Evolutionary conservation across 306 rosid species (phyloP), one percentile per base, ranked within the genome.

Genomic region (Leucaena leucocephala): DNA sequence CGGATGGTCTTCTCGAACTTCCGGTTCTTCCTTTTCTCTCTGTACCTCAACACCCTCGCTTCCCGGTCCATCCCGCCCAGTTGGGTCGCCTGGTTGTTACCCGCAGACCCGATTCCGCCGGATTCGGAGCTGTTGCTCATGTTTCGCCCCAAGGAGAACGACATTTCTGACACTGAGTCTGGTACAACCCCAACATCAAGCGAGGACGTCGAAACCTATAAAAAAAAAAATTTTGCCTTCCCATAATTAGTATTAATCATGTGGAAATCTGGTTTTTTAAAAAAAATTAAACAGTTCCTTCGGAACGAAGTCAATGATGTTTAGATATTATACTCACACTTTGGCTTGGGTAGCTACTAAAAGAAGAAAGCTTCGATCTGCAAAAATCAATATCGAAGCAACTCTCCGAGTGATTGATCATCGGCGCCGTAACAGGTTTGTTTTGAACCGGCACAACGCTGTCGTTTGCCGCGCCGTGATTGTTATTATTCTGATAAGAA

Each of bases 121-220:
- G 89, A 71, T 43, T 90, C 89, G n/a, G 81, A 16, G 16, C 82
- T 78, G 68, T 22, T 74, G 9, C 61, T 78, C 14, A 67, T 67
- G 72, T 42, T 68, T 44, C 52, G 17, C 61, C 88, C 81, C 42
- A 84, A 78, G 0, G 89, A 45, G 63, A 72, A 82, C 0, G 95
- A 87, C 40, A 80, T 85, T 0, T 88, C 92, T 40, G 89, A 80
- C 71, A 78, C 34, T 21, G 90, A 84, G 35, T 90, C 95, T 9
- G 92, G 92, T 21, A 90, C 95, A 2, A 90, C 86, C 81, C 92
- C 95, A 2, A 87, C 88, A 0, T 90, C 95, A 4, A 85, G 17
- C 66, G 92, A 89, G 1, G 90, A 87, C 35, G 91, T 87, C 0
- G 95, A 90, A 17, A 90, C 86, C 95, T 90, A 76, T 59, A n/a